Percentiles rank a stretch among this genome's conserved stretches.
These are phyloP conservation scores for Trichocladium uniseriatum DNA, from an alignment of 495 filamentous ascomycete genomes.

Conservation along the genomic window DNA sequence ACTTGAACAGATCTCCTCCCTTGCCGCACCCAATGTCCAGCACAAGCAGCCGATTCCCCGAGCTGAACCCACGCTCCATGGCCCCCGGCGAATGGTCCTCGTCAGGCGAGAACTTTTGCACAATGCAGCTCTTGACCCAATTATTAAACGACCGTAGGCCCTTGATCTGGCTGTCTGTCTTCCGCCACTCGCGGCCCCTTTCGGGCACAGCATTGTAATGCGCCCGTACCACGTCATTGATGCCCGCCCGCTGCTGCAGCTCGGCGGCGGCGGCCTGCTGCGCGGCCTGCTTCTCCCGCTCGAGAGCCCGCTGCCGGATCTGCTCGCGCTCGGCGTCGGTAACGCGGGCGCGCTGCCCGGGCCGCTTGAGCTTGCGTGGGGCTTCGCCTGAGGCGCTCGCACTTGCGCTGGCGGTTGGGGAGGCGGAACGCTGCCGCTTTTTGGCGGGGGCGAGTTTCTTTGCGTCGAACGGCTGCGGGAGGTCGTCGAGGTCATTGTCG, in stretches of 20 bases:
- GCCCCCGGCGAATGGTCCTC: constrained; percentile 53
- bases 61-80: constrained; percentile 42
- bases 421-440: constrained; percentile 36
- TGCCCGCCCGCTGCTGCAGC: constrained; percentile 38
- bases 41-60: constrained; percentile 57
- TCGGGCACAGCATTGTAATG: constrained; percentile 96
- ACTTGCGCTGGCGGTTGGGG: constrained; percentile 23
- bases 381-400: constrained; percentile 32
- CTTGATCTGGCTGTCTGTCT: constrained; percentile 87
- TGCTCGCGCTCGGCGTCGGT: constrained; percentile 59
- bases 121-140: constrained; percentile 94
- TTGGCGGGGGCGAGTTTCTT: constrained; percentile 46
- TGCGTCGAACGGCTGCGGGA: constrained; percentile 49
- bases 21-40: constrained; percentile 95
- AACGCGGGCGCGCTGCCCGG: constrained; percentile 72
- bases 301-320: constrained; percentile 55
- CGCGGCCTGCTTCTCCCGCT: constrained; percentile 52
- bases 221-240: constrained; percentile 77
- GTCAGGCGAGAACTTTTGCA: constrained; percentile 89
- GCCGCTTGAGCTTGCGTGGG: constrained; percentile 72
- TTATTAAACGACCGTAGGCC: constrained; percentile 93
- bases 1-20: constrained; percentile 90
- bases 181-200: constrained; percentile 87
- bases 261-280: constrained; percentile 35
- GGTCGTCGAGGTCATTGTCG: constrained; percentile 23